Evolutionary conservation across 2,329 filamentous ascomycete species (phyloP), one percentile per base, ranked within the genome.

Genomic region (Colletotrichum somersetense): DNA sequence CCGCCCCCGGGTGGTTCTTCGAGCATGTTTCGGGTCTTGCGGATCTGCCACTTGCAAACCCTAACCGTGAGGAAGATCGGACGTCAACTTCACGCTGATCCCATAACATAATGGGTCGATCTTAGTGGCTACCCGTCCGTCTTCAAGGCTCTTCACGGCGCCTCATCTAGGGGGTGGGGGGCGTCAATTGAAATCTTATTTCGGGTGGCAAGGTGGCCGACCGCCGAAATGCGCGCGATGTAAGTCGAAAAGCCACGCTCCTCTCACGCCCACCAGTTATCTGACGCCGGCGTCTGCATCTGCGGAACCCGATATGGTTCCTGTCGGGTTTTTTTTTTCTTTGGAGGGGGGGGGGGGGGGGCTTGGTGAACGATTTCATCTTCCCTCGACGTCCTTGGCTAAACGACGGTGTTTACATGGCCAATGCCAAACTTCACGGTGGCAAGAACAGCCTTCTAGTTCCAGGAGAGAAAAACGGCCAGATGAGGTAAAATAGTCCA

Each of bases 21-120:
- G 70, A 70, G 66, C 66, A 53, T 38, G 70, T 72, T 72, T 72
- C 66, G 66, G 53, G 65, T 59, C 40, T 59, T 63, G 53, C 20
- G n/a, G 52, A 44, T 68, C 52, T 68, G 70, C 33, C 55, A 42
- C 33, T 64, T 67, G 59, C 70, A 65, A 65, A 48, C 46, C 66
- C 40, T 40, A 40, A 56, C 20, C 56, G 55, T 1, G 55, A 65
- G 16, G 26, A 33, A 53, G 59, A 72, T 72, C 70, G 66, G 70
- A 70, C 70, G 70, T 63, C 61, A 56, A 40, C 46, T 26, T 40
- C 59, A 56, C 61, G 61, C 46, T 72, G 48, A 18, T 30, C 30
- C 40, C 61, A 61, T 61, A 42, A 65, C 20, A 65, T 42, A 20
- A 65, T 3, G 7, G 8, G 26, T 16, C 53, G 33, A 53, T 50